Evolutionary conservation across 2,329 filamentous ascomycete genomes (phyloP).

Genomic region (Sclerotinia trifoliorum): DNA sequence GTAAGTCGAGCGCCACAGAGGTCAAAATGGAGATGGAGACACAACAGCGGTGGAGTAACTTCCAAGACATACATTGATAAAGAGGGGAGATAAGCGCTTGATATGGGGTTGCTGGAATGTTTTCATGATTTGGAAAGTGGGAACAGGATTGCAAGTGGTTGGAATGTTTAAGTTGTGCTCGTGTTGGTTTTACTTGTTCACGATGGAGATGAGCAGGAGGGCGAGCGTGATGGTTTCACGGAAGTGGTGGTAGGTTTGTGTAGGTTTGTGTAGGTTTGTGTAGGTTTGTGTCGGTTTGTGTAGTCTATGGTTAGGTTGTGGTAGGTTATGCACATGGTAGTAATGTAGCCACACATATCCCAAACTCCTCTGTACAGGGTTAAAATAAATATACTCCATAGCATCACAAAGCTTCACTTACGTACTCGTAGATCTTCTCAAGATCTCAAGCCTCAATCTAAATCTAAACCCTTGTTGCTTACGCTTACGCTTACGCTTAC

Average conservation of each 20-base stretch:
- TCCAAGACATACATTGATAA: constrained; percentile 10
- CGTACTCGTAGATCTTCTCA: neutral
- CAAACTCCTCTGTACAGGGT: neutral
- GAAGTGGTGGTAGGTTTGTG: neutral
- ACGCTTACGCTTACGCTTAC: no score
- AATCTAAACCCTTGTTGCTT: neutral
- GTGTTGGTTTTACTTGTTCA: neutral
- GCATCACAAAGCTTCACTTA: neutral
- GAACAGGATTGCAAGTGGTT: neutral
- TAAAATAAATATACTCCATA: neutral
- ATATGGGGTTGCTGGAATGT: neutral
- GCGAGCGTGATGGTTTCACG: neutral
- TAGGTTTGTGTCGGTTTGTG: neutral
- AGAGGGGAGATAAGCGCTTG: constrained; percentile 12
- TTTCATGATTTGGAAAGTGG: constrained; percentile 2
- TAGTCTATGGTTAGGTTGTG: neutral
- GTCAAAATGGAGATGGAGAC: neutral
- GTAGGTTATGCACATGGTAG: neutral
- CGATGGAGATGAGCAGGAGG: neutral
- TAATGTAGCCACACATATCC: neutral
- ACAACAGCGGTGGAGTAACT: constrained; percentile 7
- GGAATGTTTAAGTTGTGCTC: neutral
- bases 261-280: no score
- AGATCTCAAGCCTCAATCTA: constrained; percentile 3
- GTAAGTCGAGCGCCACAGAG: constrained; percentile 5